Percentiles rank a stretch among this genome's conserved stretches.
Conservation (phyloP, 1,284 basidiomycete species). For the Neolentinus lepideus region DNA sequence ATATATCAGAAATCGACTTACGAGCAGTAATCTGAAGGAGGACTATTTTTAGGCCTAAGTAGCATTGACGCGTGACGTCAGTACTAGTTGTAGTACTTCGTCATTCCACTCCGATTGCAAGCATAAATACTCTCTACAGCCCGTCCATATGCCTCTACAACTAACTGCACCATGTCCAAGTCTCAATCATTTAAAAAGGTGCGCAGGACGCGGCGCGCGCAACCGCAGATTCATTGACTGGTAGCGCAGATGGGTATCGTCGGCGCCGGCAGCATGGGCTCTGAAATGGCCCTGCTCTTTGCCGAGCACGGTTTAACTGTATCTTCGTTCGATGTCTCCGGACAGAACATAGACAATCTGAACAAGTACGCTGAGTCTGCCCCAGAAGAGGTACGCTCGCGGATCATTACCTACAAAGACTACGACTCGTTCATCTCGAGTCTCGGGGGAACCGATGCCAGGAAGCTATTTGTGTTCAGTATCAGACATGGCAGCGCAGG, state of each 20-base stretch:
- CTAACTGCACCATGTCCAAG: not conserved
- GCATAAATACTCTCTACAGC: not conserved
- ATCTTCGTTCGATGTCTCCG: slow-evolving; percentile 13
- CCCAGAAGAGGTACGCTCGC: slow-evolving; percentile 6
- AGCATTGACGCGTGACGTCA: not conserved
- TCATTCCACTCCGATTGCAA: not conserved
- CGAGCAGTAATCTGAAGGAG: too few relatives aligned
- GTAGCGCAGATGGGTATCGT: slow-evolving; percentile 14
- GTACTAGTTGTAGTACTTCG: not conserved
- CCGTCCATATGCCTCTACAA: not conserved
- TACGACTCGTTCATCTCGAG: slow-evolving; percentile 12
- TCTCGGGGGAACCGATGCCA: slow-evolving; percentile 11
- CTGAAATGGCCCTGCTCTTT: slow-evolving; percentile 19
- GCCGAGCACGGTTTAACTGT: slow-evolving; percentile 16
- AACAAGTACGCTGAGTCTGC: slow-evolving; percentile 3
- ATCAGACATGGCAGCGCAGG: slow-evolving; percentile 15
- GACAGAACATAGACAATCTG: slow-evolving; percentile 13
- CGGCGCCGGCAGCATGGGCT: slow-evolving; percentile 19
- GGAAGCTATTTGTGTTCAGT: slow-evolving; percentile 17
- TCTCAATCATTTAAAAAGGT: slow-evolving; percentile 1
- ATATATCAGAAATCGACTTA: too few relatives aligned
- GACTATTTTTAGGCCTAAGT: too few relatives aligned
- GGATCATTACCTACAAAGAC: slow-evolving; percentile 15
- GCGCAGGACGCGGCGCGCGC: not conserved
- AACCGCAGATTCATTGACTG: not conserved